phyloP scores from a whole-genome alignment of 768 basidiomycete species.

The Fomitopsis serialis region DNA sequence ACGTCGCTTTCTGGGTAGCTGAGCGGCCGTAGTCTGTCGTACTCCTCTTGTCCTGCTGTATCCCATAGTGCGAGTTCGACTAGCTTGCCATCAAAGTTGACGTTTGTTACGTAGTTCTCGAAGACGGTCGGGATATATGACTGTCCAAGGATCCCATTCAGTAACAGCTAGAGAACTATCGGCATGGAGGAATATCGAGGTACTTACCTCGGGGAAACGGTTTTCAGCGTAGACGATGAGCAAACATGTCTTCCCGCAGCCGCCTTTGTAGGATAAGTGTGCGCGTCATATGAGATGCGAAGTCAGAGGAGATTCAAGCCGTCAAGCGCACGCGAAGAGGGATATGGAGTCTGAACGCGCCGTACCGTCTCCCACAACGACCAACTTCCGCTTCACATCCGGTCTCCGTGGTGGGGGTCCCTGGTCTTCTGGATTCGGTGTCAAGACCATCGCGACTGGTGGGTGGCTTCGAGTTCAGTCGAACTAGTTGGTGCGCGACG shows the following conservation, averaged over 20 bases:
- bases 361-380: constrained; percentile 85
- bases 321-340: too few relatives aligned
- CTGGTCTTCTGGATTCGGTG: constrained; percentile 6
- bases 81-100: constrained; percentile 80
- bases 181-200: constrained; percentile 10
- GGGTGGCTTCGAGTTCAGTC: too few relatives aligned
- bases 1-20: constrained; percentile 88
- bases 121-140: constrained; percentile 92
- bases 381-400: constrained; percentile 81
- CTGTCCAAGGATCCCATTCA: constrained; percentile 44
- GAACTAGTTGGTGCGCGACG: too few relatives aligned
- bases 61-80: constrained; percentile 98
- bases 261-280: constrained; percentile 38
- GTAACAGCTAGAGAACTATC: neutral
- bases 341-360: constrained; percentile 2
- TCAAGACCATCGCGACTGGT: too few relatives aligned
- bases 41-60: constrained; percentile 99
- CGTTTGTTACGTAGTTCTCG: constrained; percentile 89
- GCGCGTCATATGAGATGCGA: neutral
- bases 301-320: constrained; percentile 16
- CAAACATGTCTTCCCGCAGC: constrained; percentile 91
- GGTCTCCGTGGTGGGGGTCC: constrained; percentile 43
- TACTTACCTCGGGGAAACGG: constrained; percentile 85
- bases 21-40: constrained; percentile 95
- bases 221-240: constrained; percentile 97